Evolutionary conservation across 2,329 filamentous ascomycete species (phyloP).

Genomic region (Nannizziopsis barbatae): DNA sequence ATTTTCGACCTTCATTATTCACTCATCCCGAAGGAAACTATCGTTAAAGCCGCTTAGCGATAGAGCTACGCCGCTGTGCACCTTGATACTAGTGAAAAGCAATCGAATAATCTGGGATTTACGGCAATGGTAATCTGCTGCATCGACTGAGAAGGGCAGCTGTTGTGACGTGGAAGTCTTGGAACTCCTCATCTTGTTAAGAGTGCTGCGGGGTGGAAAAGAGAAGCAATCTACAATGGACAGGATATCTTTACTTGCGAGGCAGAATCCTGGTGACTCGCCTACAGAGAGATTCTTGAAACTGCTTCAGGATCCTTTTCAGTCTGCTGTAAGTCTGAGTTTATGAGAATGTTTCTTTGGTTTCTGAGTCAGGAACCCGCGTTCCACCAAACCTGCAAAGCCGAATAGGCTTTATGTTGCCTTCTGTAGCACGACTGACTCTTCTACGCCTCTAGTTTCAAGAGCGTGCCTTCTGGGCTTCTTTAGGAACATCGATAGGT

Average conservation of each 20-base stretch:
- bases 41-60: background rate
- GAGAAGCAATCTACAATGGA: background rate
- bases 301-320: conserved; percentile 37
- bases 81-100: background rate
- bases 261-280: conserved; percentile 4
- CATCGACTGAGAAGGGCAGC: background rate
- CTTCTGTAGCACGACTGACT: background rate
- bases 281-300: conserved; percentile 32
- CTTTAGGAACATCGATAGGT: conserved; percentile 67
- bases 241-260: background rate
- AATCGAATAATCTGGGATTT: background rate
- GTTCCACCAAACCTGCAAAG: background rate
- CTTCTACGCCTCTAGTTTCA: conserved; percentile 36
- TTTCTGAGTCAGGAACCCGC: conserved; percentile 3
- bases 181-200: background rate
- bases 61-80: background rate
- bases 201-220: background rate
- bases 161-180: background rate
- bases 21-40: no score
- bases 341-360: conserved; percentile 6
- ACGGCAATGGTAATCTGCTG: background rate
- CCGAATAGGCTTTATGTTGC: background rate
- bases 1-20: no score
- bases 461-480: conserved; percentile 59
- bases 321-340: conserved; percentile 29